These are phyloP conservation scores for Pezicula radicicola DNA, from an alignment of 2,329 filamentous ascomycete genomes.

Conservation along the genomic window DNA sequence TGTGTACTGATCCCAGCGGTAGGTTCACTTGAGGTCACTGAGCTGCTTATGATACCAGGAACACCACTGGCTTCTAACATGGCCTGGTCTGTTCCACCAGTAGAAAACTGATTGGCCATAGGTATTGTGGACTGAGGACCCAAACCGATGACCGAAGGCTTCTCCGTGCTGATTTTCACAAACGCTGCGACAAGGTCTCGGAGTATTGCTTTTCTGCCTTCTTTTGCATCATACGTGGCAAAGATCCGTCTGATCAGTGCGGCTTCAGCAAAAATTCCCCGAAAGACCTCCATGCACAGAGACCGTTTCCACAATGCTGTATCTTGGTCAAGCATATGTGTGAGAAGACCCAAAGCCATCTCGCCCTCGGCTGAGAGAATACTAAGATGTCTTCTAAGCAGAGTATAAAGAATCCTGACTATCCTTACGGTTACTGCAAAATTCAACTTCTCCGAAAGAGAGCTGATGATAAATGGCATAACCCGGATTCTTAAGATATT, in stretches of 20 bases:
- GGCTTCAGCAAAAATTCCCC: constrained; percentile 80
- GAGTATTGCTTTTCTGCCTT: constrained; percentile 72
- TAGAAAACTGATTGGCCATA: constrained; percentile 52
- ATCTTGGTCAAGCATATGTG: constrained; percentile 85
- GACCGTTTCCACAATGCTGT: constrained; percentile 81
- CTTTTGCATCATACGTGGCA: constrained; percentile 70
- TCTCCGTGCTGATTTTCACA: constrained; percentile 90
- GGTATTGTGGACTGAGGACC: constrained; percentile 86
- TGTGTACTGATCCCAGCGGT: constrained; percentile 79
- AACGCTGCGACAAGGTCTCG: constrained; percentile 83
- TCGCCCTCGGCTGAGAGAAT: constrained; percentile 78
- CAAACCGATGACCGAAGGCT: constrained; percentile 82
- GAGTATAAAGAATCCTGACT: constrained; percentile 76
- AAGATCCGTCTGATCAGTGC: constrained; percentile 77
- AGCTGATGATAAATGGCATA: constrained; percentile 78
- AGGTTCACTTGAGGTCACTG: constrained; percentile 62
- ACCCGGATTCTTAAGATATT: constrained; percentile 73
- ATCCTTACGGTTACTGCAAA: constrained; percentile 83
- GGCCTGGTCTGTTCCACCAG: constrained; percentile 72
- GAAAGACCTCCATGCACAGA: constrained; percentile 87
- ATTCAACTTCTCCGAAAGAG: constrained; percentile 71
- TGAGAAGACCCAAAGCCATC: constrained; percentile 76
- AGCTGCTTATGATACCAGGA: constrained; percentile 78
- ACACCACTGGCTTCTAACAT: constrained; percentile 86
- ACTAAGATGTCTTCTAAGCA: constrained; percentile 74